Base-by-base conservation (phyloP, 192 early-diverging fungal genomes). In the Coemansia sp. region DNA sequence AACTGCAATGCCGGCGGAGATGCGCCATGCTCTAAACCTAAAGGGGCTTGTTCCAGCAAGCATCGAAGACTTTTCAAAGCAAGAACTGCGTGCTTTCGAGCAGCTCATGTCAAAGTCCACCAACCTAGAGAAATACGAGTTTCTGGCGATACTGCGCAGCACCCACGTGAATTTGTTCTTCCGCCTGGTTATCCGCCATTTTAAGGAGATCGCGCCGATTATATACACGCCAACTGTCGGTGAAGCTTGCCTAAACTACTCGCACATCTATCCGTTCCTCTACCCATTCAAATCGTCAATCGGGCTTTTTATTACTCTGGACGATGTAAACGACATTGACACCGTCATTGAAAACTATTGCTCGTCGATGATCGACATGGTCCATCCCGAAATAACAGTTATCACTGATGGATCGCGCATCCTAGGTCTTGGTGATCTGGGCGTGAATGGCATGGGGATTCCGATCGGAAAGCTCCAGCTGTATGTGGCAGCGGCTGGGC, bases 391-490 rank as follows among this genome's bases (percentile, higher is more conserved):
- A 57, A 95, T 97, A 59, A 85, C 89, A 20, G 95, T 97, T 20
- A 91, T 97, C 43, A 93, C 94, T 0, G 95, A 97, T 73, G 94
- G 95, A 10, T 92, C 90, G 25, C 85, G 93, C 45, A 94, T 97
- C 66, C 84, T 97, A 20, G 95, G 95, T n/a, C 81, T 95, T 7
- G 95, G 95, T 21, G 95, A 96, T 73, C 83, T 94, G 29, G 95
- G 94, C 60, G 86, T 95, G 29, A 93, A 92, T 63, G 95, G 95
- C 13, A 92, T 95, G 88, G 92, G 91, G 20, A 97, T 97, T 64
- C 90, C 92, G n/a, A 89, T 95, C 31, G 94, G 93, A 59, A 97
- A 95, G 70, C 88, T 97, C 5, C 92, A 93, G 59, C 84, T 97
- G 13, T 95, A 95, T 52, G 87, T 89, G 9, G 89, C 88, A 15